Base-by-base conservation (phyloP, 2,329 filamentous ascomycete species). In the Beauveria sp. region DNA sequence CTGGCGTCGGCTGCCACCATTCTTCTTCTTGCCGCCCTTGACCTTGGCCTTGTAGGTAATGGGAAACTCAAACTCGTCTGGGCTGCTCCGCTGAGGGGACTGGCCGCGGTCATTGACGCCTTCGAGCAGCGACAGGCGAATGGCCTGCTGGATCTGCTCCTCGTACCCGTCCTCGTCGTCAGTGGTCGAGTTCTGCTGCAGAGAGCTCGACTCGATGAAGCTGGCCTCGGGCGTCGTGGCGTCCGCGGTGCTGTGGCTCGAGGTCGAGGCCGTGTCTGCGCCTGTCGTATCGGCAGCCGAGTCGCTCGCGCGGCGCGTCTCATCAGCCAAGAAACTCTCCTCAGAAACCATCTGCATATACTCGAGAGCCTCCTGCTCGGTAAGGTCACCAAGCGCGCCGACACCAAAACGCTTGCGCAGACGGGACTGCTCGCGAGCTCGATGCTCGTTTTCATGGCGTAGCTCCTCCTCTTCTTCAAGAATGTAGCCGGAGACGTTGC, bases 371-470 rank as follows among this genome's bases (percentile, higher is more conserved):
- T 89, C 86, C 67, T 88, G 85, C 65, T 89, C 86, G 2, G 79
- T 87, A 63, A 89, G 71, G 30, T 86, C 85, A 3, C 79, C 83
- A 1, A 97, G 75, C 0, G 73, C 72, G 40, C 92, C 91, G 2
- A 95, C 85, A 6, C 95, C 95, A 69, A 96, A 99, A 42, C 93
- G 86, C 34, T 85, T 86, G 42, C 85, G 88, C 28, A 98, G 79
- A 26, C 86, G 86, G 18, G 86, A 82, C 60, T 85, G 80, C 69
- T 96, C 88, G 61, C 86, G 87, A 26, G 81, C 80, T 45, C 85
- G 83, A 49, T 85, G 81, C 38, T 86, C 78, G 66, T 87, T 86
- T 69, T 96, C 91, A 9, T 82, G 82, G 60, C 89, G 87, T 60
- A 97, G 81, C 71, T 96, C 92, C 49, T 86, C 81, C 66, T 89